Evolutionary conservation across 495 filamentous ascomycete species (phyloP).

Genomic region (Hypoxylon perforatum): DNA sequence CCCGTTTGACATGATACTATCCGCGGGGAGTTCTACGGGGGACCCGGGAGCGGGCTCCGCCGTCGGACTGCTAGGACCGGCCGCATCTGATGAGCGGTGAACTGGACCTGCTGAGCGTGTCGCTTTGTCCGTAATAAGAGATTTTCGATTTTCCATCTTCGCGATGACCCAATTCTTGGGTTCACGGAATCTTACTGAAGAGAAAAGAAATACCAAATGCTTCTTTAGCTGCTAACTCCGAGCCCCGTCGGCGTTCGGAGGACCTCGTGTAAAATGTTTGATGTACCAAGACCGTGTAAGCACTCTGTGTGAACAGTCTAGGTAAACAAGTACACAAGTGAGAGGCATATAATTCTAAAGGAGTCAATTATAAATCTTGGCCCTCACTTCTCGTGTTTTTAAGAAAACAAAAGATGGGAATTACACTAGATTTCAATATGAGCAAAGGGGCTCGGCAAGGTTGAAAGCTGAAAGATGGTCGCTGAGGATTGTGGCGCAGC

Average conservation of each 20-base stretch:
- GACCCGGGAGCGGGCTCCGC: slow-evolving; percentile 20
- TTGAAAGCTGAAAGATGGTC: slow-evolving; percentile 29
- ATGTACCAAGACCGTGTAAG: neutral
- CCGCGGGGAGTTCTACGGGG: slow-evolving; percentile 22
- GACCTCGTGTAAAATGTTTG: neutral
- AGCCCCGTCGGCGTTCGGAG: slow-evolving; percentile 1
- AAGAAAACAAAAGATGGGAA: slow-evolving; percentile 12
- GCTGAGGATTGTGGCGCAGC: slow-evolving; percentile 33
- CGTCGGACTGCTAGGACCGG: slow-evolving; percentile 13
- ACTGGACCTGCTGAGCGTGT: slow-evolving; percentile 22
- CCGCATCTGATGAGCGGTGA: slow-evolving; percentile 25
- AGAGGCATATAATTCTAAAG: no score
- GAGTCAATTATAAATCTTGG: neutral
- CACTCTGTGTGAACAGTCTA: no score
- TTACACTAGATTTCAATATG: neutral
- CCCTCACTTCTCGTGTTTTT: neutral
- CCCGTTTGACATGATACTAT: neutral
- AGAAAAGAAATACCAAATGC: neutral
- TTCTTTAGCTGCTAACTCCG: neutral
- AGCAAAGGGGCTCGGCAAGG: neutral
- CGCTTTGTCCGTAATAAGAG: slow-evolving; percentile 28
- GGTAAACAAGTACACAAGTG: neutral
- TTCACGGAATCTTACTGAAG: neutral
- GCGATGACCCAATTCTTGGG: neutral
- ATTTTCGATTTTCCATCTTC: slow-evolving; percentile 2